Evolutionary conservation across 73 alveolate genomes (phyloP).

Genomic region (Paramecium bursaria): DNA sequence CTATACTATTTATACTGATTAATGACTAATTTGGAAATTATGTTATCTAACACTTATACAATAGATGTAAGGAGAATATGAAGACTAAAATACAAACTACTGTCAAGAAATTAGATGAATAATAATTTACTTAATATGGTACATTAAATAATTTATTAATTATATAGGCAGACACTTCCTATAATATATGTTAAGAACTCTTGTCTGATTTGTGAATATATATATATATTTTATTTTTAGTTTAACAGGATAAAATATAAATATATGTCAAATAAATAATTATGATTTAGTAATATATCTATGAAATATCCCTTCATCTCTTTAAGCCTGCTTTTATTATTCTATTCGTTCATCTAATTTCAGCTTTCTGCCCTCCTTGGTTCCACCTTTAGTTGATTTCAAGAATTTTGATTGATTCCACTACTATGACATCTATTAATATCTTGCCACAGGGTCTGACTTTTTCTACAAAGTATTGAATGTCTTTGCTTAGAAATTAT

Average conservation of each 20-base stretch:
- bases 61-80: conserved; percentile 37
- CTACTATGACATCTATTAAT: conserved; percentile 26
- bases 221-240: too few species aligned
- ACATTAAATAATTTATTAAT: too few species aligned
- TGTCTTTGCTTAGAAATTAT: conserved; percentile 21
- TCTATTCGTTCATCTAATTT: conserved; percentile 54
- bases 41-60: conserved; percentile 36
- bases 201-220: neutral
- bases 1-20: neutral
- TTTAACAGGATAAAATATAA: too few species aligned
- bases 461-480: conserved; percentile 44
- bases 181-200: neutral
- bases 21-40: conserved; percentile 52
- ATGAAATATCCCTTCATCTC: conserved; percentile 56
- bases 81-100: neutral
- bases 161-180: neutral
- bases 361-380: conserved; percentile 34
- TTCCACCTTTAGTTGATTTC: conserved; percentile 1
- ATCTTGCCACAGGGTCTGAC: conserved; percentile 57
- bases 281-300: conserved; percentile 50
- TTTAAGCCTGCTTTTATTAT: conserved; percentile 16
- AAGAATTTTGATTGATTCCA: conserved; percentile 43
- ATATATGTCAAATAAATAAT: conserved; percentile 36
- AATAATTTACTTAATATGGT: neutral
- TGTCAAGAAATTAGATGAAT: neutral